phyloP scores from a whole-genome alignment of 2,329 filamentous ascomycete species.

The Hypoxylon sp. region DNA sequence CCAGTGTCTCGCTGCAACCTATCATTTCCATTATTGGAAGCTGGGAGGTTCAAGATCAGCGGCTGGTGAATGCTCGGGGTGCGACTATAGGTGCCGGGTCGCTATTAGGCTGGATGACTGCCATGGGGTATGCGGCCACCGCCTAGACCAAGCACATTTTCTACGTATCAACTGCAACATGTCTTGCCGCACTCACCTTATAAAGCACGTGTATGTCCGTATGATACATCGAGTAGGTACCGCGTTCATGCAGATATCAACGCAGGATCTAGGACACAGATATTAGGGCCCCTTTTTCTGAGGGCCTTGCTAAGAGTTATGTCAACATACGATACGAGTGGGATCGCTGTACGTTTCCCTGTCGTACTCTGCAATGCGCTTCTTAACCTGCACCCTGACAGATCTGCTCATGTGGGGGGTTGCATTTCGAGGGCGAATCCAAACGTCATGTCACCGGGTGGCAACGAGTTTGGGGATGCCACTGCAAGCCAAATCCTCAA shows the following conservation, averaged over 20 bases:
- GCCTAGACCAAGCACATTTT: slow-evolving; percentile 35
- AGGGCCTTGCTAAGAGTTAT: background rate
- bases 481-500: slow-evolving; percentile 33
- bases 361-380: slow-evolving; percentile 25
- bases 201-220: background rate
- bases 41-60: slow-evolving; percentile 23
- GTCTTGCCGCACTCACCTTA: slow-evolving; percentile 2
- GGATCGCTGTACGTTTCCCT: slow-evolving; percentile 24
- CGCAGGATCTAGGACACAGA: background rate
- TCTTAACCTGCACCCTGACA: slow-evolving; percentile 35
- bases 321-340: slow-evolving; percentile 14
- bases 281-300: slow-evolving; percentile 10
- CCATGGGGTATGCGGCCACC: slow-evolving; percentile 38
- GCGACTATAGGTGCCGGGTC: slow-evolving; percentile 19
- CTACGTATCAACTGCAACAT: slow-evolving; percentile 23
- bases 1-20: slow-evolving; percentile 25
- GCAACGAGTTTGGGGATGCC: slow-evolving; percentile 26
- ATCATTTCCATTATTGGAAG: slow-evolving; percentile 40
- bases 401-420: slow-evolving; percentile 34
- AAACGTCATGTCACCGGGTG: slow-evolving; percentile 38
- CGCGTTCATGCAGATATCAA: slow-evolving; percentile 2
- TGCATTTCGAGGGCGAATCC: slow-evolving; percentile 36
- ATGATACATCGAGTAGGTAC: slow-evolving; percentile 11
- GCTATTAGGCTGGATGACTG: slow-evolving; percentile 35
- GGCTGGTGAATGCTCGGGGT: slow-evolving; percentile 11